A percentile compares a stretch with the other conserved stretches of the same genome.
These are phyloP conservation scores for Termitomyces sp. DNA, from an alignment of 768 basidiomycete species.

Conservation along the genomic window DNA sequence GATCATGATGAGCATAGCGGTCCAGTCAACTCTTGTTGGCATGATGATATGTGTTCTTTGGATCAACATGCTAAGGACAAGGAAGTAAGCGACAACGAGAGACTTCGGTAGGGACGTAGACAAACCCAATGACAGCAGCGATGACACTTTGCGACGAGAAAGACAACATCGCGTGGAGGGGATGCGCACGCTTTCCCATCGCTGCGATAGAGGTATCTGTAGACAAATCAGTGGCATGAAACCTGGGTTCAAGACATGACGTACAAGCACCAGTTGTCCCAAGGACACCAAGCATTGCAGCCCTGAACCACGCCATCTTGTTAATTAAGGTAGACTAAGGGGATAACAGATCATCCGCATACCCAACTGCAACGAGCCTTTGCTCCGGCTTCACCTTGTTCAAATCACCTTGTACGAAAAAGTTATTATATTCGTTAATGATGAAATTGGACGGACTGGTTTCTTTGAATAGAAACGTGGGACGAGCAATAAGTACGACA, in stretches of 20 bases:
- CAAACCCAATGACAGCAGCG: conserved; percentile 29
- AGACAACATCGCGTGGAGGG: conserved; percentile 65
- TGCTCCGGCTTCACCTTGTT: conserved; percentile 26
- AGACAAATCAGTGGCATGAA: background rate
- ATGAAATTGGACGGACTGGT: background rate
- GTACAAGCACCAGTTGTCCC: conserved; percentile 66
- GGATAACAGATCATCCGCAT: background rate
- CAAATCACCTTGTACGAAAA: conserved; percentile 16
- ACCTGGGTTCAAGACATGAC: conserved; percentile 14
- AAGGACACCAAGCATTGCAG: conserved; percentile 43
- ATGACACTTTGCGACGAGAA: conserved; percentile 56
- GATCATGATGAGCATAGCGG: conserved; percentile 41
- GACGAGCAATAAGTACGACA: conserved; percentile 78
- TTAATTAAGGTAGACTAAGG: background rate
- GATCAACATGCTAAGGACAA: conserved; percentile 34
- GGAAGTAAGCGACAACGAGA: background rate
- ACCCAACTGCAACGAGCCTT: conserved; percentile 32
- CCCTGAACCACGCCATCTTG: conserved; percentile 1
- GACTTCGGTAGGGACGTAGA: background rate
- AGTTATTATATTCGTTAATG: conserved; percentile 8
- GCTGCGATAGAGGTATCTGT: conserved; percentile 31
- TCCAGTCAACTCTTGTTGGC: conserved; percentile 40
- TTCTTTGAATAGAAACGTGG: conserved; percentile 55
- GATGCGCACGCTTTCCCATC: conserved; percentile 72
- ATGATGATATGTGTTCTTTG: conserved; percentile 35